phyloP scores from a whole-genome alignment of 148 eudicot genomes.

The Cornus controversa region DNA sequence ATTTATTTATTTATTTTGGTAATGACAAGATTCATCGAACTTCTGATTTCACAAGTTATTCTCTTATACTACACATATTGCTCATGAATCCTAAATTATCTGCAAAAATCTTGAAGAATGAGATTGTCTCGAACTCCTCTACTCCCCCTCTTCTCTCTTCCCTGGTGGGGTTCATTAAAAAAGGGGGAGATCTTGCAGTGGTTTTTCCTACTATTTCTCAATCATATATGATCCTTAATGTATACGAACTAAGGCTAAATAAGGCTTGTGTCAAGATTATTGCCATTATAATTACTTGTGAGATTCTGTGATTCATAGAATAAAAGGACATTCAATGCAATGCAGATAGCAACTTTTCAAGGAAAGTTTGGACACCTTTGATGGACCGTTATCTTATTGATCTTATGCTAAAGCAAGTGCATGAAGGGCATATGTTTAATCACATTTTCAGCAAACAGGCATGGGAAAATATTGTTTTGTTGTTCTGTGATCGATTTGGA shows the following conservation, averaged over 20 bases:
- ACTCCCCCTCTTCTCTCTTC: not conserved
- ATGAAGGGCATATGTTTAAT: slow-evolving; percentile 5
- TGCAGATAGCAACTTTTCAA: slow-evolving; percentile 11
- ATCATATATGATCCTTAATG: not conserved
- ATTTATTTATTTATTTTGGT: too few relatives aligned
- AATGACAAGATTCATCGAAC: not conserved
- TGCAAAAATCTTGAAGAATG: not conserved
- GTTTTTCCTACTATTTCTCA: not conserved
- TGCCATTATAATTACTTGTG: not conserved
- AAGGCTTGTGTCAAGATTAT: not conserved
- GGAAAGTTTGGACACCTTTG: slow-evolving; percentile 14
- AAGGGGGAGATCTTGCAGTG: too few relatives aligned
- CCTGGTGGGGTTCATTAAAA: too few relatives aligned
- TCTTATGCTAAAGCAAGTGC: slow-evolving; percentile 16
- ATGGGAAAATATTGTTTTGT: not conserved
- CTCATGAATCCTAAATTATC: not conserved
- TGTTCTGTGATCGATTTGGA: slow-evolving; percentile 6
- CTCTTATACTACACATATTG: not conserved
- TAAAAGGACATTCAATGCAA: slow-evolving; percentile 5
- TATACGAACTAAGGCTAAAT: not conserved
- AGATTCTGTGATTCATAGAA: not conserved
- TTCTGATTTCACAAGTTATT: not conserved
- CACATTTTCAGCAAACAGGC: not conserved
- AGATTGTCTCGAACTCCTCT: not conserved
- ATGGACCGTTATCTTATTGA: slow-evolving; percentile 19